phyloP scores from a whole-genome alignment of 2,329 filamentous ascomycete genomes.

The Epichloe baconii region DNA sequence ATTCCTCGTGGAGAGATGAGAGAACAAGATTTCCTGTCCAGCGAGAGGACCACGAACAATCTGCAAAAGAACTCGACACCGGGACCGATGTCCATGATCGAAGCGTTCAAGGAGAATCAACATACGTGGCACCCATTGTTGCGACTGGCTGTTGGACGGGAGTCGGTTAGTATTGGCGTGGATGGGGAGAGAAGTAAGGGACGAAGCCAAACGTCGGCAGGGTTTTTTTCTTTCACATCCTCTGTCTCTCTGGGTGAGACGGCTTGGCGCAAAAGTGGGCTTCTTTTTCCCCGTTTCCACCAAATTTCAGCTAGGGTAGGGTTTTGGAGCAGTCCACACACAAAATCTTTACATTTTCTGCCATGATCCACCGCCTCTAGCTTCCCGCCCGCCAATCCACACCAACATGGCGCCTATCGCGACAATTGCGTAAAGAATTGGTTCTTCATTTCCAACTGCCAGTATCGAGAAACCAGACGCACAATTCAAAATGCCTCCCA shows the following conservation, averaged over 20 bases:
- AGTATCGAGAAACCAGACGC: conserved; percentile 21
- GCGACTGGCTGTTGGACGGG: conserved; percentile 23
- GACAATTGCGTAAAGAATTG: conserved; percentile 12
- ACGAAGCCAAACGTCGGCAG: background rate
- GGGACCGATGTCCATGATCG: conserved; percentile 24
- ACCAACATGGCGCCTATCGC: conserved; percentile 14
- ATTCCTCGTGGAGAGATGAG: background rate
- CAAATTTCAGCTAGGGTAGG: conserved; percentile 18
- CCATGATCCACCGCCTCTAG: conserved; percentile 23
- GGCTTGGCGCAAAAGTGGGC: background rate
- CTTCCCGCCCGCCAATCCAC: conserved; percentile 11
- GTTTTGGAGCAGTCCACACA: conserved; percentile 17
- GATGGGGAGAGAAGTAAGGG: conserved; percentile 8
- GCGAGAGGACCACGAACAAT: conserved; percentile 78
- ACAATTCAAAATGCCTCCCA: conserved; percentile 71
- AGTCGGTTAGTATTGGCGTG: conserved; percentile 27
- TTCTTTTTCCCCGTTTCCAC: background rate
- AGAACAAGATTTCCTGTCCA: conserved; percentile 35
- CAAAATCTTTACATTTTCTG: conserved; percentile 18
- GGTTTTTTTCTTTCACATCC: conserved; percentile 2
- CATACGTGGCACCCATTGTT: conserved; percentile 42
- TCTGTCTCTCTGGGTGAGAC: conserved; percentile 3
- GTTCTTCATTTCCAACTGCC: conserved; percentile 21
- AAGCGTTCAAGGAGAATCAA: conserved; percentile 25
- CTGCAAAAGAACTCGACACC: conserved; percentile 42